phyloP scores from a whole-genome alignment of 2,329 filamentous ascomycete species.

The Rutstroemia sp. region DNA sequence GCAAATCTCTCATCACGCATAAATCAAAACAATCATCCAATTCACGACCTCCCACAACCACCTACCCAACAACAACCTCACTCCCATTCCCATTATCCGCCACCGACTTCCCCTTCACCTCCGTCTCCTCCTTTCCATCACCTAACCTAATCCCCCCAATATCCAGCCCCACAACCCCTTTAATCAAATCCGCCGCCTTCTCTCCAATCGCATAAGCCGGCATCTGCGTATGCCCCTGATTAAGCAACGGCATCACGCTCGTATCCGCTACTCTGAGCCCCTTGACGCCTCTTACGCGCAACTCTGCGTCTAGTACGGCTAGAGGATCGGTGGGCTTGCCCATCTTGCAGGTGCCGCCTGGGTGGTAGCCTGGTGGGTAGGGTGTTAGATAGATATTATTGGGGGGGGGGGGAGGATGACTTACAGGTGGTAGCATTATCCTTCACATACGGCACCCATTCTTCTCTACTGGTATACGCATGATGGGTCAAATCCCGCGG shows the following conservation, averaged over 20 bases:
- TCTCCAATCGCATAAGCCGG: conserved; percentile 51
- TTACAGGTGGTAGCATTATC: conserved; percentile 54
- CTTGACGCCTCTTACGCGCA: conserved; percentile 22
- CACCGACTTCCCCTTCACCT: background rate
- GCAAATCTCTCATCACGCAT: too few species aligned
- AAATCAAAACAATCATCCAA: too few species aligned
- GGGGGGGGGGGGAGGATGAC: conserved; percentile 14
- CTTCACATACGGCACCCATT: conserved; percentile 51
- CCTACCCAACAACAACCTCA: background rate
- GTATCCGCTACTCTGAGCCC: conserved; percentile 24
- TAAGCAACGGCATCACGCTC: conserved; percentile 30
- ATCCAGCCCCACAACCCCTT: conserved; percentile 24
- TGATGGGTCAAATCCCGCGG: conserved; percentile 45
- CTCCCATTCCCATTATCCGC: background rate
- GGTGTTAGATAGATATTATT: background rate
- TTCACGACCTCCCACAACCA: too few species aligned
- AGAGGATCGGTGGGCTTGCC: conserved; percentile 41
- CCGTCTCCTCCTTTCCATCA: too few species aligned
- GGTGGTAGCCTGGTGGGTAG: conserved; percentile 42
- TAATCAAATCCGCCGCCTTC: conserved; percentile 45
- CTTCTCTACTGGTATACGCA: conserved; percentile 42
- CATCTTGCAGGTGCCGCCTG: conserved; percentile 50
- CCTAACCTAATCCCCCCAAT: background rate
- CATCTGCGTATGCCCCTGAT: conserved; percentile 49
- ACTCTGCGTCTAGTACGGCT: conserved; percentile 21